These are phyloP conservation scores for Lunularia cruciata DNA, from an alignment of 225 moss, liverwort and hornwort genomes.

Conservation along the genomic window DNA sequence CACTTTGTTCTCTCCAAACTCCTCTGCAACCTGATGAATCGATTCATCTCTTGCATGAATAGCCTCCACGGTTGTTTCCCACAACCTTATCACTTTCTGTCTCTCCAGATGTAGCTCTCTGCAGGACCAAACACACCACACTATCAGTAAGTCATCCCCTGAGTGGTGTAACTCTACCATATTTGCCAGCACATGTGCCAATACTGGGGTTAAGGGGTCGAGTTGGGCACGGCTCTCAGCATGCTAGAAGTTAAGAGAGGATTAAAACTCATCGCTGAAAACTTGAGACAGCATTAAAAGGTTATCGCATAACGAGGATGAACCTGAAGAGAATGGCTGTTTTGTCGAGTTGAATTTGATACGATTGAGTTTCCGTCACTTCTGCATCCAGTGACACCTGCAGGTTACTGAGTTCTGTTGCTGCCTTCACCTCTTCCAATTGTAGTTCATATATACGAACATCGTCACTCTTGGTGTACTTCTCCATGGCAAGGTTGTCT, in stretches of 20 bases:
- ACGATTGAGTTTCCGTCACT: slow-evolving; percentile 76
- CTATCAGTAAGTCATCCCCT: not conserved
- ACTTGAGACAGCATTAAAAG: not conserved
- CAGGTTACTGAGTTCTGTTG: slow-evolving; percentile 48
- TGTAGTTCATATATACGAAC: slow-evolving; percentile 63
- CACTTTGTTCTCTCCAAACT: slow-evolving; percentile 71
- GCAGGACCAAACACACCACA: slow-evolving; percentile 1
- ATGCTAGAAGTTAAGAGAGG: too few species aligned
- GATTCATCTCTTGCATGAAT: slow-evolving; percentile 74
- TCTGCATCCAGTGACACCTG: slow-evolving; percentile 55
- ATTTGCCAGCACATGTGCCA: too few species aligned
- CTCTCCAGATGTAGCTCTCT: slow-evolving; percentile 75
- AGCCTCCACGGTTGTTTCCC: slow-evolving; percentile 74
- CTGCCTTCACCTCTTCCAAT: slow-evolving; percentile 60
- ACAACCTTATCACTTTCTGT: slow-evolving; percentile 77
- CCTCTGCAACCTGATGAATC: slow-evolving; percentile 65
- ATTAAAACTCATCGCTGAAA: not conserved
- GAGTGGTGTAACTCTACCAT: too few species aligned
- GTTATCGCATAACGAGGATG: too few species aligned
- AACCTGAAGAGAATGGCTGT: slow-evolving; percentile 62
- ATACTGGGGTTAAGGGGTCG: too few species aligned
- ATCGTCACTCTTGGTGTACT: slow-evolving; percentile 76
- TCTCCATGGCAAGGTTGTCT: slow-evolving; percentile 68
- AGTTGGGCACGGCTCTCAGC: too few species aligned
- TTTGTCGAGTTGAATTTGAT: slow-evolving; percentile 84